Percentiles rank a stretch among this genome's conserved stretches.
Conservation (phyloP, 2,329 filamentous ascomycete genomes). For the Lachnellula occidentalis region DNA sequence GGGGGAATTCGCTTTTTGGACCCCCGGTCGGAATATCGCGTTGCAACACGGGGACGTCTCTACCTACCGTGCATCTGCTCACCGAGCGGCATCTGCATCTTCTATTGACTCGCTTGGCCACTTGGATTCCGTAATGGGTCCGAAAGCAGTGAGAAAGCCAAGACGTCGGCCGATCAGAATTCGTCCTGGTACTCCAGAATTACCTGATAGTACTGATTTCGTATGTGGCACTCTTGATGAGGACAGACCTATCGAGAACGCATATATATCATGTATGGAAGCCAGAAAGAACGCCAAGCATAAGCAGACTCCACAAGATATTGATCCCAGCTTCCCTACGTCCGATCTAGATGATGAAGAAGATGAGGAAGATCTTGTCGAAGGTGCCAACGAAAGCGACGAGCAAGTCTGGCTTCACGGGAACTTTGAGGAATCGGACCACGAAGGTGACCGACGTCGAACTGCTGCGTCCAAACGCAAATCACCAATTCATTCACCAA, state of each 20-base stretch:
- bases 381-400: constrained; percentile 58
- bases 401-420: constrained; percentile 66
- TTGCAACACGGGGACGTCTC: constrained; percentile 19
- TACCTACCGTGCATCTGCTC: constrained; percentile 26
- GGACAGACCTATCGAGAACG: constrained; percentile 88
- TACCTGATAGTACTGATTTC: constrained; percentile 97
- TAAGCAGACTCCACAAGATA: constrained; percentile 84
- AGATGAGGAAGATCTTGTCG: constrained; percentile 59
- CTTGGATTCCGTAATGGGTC: constrained; percentile 15
- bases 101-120: constrained; percentile 47
- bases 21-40: constrained; percentile 36
- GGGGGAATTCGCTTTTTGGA: constrained; percentile 63
- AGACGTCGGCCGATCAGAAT: constrained; percentile 44
- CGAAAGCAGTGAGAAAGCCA: constrained; percentile 11
- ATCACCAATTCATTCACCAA: constrained; percentile 53
- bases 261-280: constrained; percentile 80
- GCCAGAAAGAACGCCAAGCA: constrained; percentile 77
- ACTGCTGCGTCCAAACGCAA: constrained; percentile 40
- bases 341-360: constrained; percentile 87
- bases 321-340: constrained; percentile 94
- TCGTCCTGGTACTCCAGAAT: constrained; percentile 67
- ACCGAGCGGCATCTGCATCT: constrained; percentile 50
- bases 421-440: constrained; percentile 62
- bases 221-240: constrained; percentile 98
- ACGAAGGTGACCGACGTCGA: constrained; percentile 43